Evolutionary conservation across 2,329 filamentous ascomycete genomes (phyloP), one percentile per base, ranked within the genome.

Genomic region (Botrytis pseudocinerea): DNA sequence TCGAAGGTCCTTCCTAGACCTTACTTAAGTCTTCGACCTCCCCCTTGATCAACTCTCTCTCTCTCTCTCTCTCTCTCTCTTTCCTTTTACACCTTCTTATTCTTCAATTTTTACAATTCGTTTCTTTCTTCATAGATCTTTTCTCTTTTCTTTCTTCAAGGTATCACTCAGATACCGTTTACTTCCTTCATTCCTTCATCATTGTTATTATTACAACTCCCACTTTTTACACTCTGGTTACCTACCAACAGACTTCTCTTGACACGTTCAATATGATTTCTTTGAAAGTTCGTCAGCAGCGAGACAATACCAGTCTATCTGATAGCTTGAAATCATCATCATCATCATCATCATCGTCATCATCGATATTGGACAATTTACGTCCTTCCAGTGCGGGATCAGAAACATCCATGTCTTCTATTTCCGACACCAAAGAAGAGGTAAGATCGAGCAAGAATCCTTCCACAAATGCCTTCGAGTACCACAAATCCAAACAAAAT

Each of bases 51-150:
- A 9, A 57, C 10, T 35, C n/a, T 35, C 14, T 57, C 8, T n/a
- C 16, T 57, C 8, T n/a, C 10, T 35, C n/a, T 35, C 14, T 57
- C 8, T n/a, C 16, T 57, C 8, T n/a, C 22, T 42, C 48, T 42
- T 68, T 68, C n/a, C n/a, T 22, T 32, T 35, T 57, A 42, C 65
- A 32, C n/a, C 35, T 20, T 57, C 32, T 32, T 68, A 32, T 22
- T 25, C 25, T 54, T 66, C 46, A n/a, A 66, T 42, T 28, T 14
- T 64, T 64, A 46, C 62, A 63, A 28, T 57, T 68, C n/a, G 20
- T 40, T 38, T 22, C 32, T 42, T 68, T 35, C 32, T 48, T 20
- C 38, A 38, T 38, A 9, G 7, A 38, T 38, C 7, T 38, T 1
- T 54, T 54, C 54, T 28, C n/a, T 42, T 28, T 25, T 42, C 28